Base-by-base conservation (phyloP, 2,329 filamentous ascomycete species). In the Hymenoscyphus albidus region DNA sequence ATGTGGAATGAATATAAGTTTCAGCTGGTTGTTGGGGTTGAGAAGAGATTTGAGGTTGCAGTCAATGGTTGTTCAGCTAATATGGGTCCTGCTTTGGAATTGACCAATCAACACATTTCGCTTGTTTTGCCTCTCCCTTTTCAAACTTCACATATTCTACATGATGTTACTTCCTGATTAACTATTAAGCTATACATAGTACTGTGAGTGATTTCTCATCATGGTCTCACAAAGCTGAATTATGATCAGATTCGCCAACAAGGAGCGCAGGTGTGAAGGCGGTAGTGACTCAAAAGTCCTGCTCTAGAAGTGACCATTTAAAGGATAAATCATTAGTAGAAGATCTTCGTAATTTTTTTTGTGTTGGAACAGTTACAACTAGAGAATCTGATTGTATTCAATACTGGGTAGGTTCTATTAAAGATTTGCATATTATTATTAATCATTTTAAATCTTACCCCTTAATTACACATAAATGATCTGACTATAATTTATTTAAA, bases 221-320 rank as follows among this genome's bases (percentile, higher is more conserved):
- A 35, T 35, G 0, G 5, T 35, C 9, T 35, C 35, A 35, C 5
- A 35, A 22, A 51, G 14, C 42, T n/a, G 14, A 1, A 22, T 56
- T 56, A 18, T 32, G 18, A 32, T 57, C 6, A 38, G 38, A 57
- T 2, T 57, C 1, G n/a, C 55, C 14, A 35, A 57, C 16, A n/a
- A n/a, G n/a, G 32, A 22, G 22, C 10, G 22, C 14, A 58, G n/a
- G 32, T 58, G 22, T 3, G 12, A 38, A 58, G n/a, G 32, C 35
- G 31, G 38, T 27, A 2, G 27, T 39, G 56, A 38, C n/a, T 58
- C 38, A 38, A 38, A n/a, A 12, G 32, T 58, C 56, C 54, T 61
- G 59, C 59, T 61, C 42, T 22, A 13, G 59, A 61, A 61, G 27
- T 61, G 59, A 61, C 59, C 59, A 61, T n/a, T 22, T 22, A 22